Conservation (phyloP, 441 rosid species). For the Jatropha multifida region DNA sequence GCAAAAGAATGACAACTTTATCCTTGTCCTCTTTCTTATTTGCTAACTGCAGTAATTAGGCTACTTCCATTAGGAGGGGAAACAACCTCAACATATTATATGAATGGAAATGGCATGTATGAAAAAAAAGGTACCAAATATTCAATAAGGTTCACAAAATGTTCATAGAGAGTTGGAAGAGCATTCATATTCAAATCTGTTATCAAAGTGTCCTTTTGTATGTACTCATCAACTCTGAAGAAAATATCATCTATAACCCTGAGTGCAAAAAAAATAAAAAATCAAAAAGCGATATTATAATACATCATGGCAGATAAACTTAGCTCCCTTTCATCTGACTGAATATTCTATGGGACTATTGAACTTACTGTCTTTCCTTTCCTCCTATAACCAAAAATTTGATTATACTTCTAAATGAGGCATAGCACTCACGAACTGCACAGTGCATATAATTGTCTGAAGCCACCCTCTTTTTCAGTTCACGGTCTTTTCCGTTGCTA, state of each 20-base stretch:
- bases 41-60: conserved; percentile 47
- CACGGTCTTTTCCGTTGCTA: conserved; percentile 86
- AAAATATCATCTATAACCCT: conserved; percentile 48
- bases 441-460: conserved; percentile 76
- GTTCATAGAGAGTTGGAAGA: conserved; percentile 83
- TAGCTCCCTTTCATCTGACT: background rate
- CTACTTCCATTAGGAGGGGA: conserved; percentile 13
- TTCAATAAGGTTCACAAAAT: conserved; percentile 78
- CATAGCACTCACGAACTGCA: conserved; percentile 96
- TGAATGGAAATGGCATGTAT: conserved; percentile 13
- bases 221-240: conserved; percentile 64
- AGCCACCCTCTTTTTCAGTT: conserved; percentile 81
- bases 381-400: conserved; percentile 72
- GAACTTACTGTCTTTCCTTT: conserved; percentile 65
- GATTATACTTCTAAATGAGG: conserved; percentile 80
- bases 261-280: conserved; percentile 6
- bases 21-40: conserved; percentile 80
- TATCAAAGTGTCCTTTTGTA: conserved; percentile 40
- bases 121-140: conserved; percentile 59
- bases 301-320: background rate
- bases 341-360: background rate
- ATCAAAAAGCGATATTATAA: background rate
- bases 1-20: conserved; percentile 90
- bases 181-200: conserved; percentile 76
- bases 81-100: conserved; percentile 4